Conservation (phyloP, 345 rosid species). For the Populus ilicifolia region DNA sequence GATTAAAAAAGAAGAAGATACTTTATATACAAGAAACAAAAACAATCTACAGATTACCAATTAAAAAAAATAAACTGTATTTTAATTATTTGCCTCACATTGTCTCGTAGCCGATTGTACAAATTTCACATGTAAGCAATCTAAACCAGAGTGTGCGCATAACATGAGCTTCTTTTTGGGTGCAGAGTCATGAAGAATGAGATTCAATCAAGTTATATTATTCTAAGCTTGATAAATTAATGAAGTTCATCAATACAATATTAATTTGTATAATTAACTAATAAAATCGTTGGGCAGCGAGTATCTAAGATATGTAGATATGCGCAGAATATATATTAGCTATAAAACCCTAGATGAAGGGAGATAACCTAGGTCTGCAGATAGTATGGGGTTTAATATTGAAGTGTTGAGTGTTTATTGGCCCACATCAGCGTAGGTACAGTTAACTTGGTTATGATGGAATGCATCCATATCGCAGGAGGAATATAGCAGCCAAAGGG, state of each 20-base stretch:
- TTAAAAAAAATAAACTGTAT: no score
- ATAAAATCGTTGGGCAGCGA: not conserved
- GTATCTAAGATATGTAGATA: not conserved
- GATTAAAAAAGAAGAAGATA: no score
- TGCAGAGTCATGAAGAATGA: not conserved
- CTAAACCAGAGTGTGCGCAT: no score
- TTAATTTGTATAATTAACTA: not conserved
- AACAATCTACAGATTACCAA: no score
- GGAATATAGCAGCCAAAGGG: constrained; percentile 27
- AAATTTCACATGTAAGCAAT: no score
- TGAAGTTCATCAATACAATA: not conserved
- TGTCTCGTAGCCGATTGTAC: no score
- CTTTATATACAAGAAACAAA: no score
- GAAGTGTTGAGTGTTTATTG: constrained; percentile 22
- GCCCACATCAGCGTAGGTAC: constrained; percentile 19
- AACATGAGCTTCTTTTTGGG: no score
- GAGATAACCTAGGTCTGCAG: constrained; percentile 14
- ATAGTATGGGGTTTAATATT: not conserved
- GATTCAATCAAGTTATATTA: not conserved
- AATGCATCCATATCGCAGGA: not conserved
- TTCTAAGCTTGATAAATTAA: not conserved
- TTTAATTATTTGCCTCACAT: no score
- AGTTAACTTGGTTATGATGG: constrained; percentile 12
- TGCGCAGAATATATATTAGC: not conserved
- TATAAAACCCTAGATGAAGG: constrained; percentile 20